Conservation (phyloP, 2,329 filamentous ascomycete genomes). For the Colletotrichum sidae region DNA sequence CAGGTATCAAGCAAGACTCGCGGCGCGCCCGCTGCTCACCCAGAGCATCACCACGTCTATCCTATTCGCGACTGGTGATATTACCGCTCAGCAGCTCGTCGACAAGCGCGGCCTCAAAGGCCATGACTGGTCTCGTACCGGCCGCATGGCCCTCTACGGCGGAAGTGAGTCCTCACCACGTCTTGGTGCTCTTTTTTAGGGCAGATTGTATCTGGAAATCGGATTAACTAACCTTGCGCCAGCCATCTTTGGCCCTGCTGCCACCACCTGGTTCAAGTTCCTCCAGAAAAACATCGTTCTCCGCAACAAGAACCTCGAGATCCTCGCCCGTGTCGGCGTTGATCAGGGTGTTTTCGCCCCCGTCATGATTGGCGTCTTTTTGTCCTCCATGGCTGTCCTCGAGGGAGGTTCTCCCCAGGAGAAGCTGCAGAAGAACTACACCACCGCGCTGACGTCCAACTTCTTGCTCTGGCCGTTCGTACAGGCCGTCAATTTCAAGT, state of each 20-base stretch:
- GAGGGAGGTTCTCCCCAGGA: slow-evolving; percentile 73
- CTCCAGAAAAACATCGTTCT: slow-evolving; percentile 77
- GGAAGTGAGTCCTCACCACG: slow-evolving; percentile 66
- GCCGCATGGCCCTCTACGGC: slow-evolving; percentile 84
- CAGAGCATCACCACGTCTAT: slow-evolving; percentile 91
- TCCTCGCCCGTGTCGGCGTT: slow-evolving; percentile 79
- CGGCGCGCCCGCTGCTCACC: slow-evolving; percentile 85
- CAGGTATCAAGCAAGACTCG: slow-evolving; percentile 87
- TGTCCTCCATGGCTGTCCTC: slow-evolving; percentile 85
- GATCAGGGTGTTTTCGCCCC: slow-evolving; percentile 90
- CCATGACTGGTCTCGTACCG: slow-evolving; percentile 80
- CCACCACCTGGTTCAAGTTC: slow-evolving; percentile 87
- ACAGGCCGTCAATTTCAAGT: slow-evolving; percentile 87
- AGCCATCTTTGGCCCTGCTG: slow-evolving; percentile 88
- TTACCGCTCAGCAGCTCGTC: slow-evolving; percentile 89
- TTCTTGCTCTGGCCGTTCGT: slow-evolving; percentile 90
- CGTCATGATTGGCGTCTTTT: slow-evolving; percentile 83
- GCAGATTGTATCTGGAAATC: background rate
- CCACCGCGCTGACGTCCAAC: slow-evolving; percentile 80
- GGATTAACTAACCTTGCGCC: slow-evolving; percentile 13
- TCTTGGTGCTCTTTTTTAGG: no score
- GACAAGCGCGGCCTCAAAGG: slow-evolving; percentile 82
- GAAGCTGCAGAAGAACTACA: slow-evolving; percentile 79
- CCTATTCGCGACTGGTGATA: slow-evolving; percentile 92
- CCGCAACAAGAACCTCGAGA: slow-evolving; percentile 75